Conservation (phyloP, 2,329 filamentous ascomycete genomes). For the Aureobasidium uvarum region DNA sequence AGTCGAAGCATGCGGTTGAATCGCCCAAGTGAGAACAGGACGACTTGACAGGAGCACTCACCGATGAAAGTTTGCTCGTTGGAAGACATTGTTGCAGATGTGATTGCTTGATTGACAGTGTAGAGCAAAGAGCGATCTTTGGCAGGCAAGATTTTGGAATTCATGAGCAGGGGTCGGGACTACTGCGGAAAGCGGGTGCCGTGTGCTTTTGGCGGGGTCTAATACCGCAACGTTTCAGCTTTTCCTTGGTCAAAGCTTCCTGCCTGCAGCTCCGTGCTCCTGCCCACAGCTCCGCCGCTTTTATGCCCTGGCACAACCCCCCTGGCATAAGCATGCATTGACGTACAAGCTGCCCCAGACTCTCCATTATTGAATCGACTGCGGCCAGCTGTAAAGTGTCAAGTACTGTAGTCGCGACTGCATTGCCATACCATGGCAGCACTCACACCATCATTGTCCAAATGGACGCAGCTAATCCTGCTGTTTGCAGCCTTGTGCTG, state of each 20-base stretch:
- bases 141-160: constrained; percentile 18
- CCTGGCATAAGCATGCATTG: not conserved
- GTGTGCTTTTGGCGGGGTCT: not conserved
- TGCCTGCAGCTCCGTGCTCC: not conserved
- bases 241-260: constrained; percentile 12
- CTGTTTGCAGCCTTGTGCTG: constrained; percentile 59
- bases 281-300: not conserved
- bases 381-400: constrained; percentile 5
- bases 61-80: constrained; percentile 73
- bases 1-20: not conserved
- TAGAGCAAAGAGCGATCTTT: constrained; percentile 38
- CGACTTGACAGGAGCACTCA: no score
- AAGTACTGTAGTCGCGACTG: not conserved
- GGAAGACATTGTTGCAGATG: constrained; percentile 52
- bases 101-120: constrained; percentile 36
- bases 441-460: constrained; percentile 48
- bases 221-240: not conserved
- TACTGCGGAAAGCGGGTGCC: not conserved
- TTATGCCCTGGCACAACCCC: constrained; percentile 6
- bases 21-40: no score
- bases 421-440: constrained; percentile 15
- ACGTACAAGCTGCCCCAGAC: constrained; percentile 10
- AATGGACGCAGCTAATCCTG: constrained; percentile 65
- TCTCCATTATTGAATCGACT: not conserved
- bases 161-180: constrained; percentile 5